Conservation (phyloP, 192 early-diverging fungal species). For the Dissophora globulifera region DNA sequence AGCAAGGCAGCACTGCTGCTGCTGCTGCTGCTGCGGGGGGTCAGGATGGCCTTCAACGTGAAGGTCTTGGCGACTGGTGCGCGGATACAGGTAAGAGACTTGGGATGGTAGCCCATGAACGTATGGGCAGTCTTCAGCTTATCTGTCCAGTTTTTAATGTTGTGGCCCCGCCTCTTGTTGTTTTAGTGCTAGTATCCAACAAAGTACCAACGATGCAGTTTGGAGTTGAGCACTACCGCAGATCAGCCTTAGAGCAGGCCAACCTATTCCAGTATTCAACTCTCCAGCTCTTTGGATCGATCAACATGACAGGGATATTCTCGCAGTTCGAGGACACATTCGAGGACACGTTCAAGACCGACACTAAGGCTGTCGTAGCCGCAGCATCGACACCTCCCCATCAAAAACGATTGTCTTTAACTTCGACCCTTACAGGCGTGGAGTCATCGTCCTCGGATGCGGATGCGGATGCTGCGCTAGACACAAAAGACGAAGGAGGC, state of each 20-base stretch:
- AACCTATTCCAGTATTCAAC: constrained; percentile 40
- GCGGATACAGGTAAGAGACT: constrained; percentile 39
- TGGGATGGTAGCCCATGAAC: background rate
- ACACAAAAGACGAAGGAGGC: background rate
- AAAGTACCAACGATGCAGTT: constrained; percentile 46
- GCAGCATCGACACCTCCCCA: background rate
- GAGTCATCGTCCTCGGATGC: background rate
- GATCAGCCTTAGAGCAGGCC: constrained; percentile 48
- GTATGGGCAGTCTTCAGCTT: no score
- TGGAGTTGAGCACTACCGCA: constrained; percentile 28
- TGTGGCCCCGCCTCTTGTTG: no score
- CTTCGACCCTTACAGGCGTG: background rate
- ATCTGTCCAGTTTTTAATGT: no score
- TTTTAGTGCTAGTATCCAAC: constrained; percentile 37
- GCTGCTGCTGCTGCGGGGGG: no score
- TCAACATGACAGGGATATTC: constrained; percentile 32
- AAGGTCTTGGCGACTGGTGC: constrained; percentile 48
- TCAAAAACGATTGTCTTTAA: background rate
- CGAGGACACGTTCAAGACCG: background rate
- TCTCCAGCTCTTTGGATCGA: constrained; percentile 45
- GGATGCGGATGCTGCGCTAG: background rate
- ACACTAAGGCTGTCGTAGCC: no score
- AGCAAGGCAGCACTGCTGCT: no score
- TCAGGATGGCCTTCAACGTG: background rate
- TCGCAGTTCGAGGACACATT: constrained; percentile 30